Conservation (phyloP, 768 basidiomycete genomes). For the Lactarius trivialis region DNA sequence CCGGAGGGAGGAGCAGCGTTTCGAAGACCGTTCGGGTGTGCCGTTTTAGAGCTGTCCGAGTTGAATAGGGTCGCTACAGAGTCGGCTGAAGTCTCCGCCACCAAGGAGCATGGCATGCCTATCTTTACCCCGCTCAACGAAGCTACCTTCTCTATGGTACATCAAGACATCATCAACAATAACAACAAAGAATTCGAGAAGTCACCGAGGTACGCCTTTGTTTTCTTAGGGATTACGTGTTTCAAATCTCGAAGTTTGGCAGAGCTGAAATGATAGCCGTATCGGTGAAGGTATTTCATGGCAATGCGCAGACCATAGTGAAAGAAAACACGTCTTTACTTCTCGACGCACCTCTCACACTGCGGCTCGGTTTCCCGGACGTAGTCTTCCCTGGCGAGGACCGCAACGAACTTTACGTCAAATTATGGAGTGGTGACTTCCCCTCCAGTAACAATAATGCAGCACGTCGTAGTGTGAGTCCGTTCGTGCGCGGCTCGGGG, state of each 20-base stretch:
- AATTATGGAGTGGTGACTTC: slow-evolving; percentile 93
- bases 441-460: slow-evolving; percentile 42
- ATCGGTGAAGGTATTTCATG: slow-evolving; percentile 80
- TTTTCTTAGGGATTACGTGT: not conserved
- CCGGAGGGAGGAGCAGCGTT: slow-evolving; percentile 39
- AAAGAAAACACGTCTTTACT: slow-evolving; percentile 81
- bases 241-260: slow-evolving; percentile 1
- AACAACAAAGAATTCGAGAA: slow-evolving; percentile 78
- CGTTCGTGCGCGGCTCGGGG: slow-evolving; percentile 52
- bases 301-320: slow-evolving; percentile 67
- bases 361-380: slow-evolving; percentile 90
- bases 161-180: slow-evolving; percentile 86
- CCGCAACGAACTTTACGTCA: slow-evolving; percentile 95
- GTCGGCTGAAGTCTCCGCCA: slow-evolving; percentile 52
- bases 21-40: slow-evolving; percentile 93
- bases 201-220: slow-evolving; percentile 55
- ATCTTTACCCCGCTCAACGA: slow-evolving; percentile 84
- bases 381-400: slow-evolving; percentile 89
- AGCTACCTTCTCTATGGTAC: slow-evolving; percentile 82
- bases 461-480: slow-evolving; percentile 51
- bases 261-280: slow-evolving; percentile 87
- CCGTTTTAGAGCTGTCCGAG: slow-evolving; percentile 80
- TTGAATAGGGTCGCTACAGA: slow-evolving; percentile 62
- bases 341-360: slow-evolving; percentile 72
- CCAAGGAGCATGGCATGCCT: slow-evolving; percentile 78